These are phyloP conservation scores for Triglochin maritima DNA, from an alignment of 106 monocot species.

Conservation along the genomic window DNA sequence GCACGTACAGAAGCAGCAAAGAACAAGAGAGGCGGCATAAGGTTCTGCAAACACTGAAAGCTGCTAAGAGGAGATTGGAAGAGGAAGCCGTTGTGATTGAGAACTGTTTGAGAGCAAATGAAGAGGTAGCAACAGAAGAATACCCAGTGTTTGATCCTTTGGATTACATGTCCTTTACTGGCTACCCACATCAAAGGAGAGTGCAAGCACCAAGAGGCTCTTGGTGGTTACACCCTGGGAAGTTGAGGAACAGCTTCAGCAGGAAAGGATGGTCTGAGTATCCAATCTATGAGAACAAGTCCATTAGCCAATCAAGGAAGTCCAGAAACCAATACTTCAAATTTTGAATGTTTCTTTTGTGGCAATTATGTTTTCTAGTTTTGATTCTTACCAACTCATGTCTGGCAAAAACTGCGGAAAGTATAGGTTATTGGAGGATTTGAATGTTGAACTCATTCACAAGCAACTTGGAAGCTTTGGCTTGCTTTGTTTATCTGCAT, in stretches of 20 bases:
- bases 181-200: conserved; percentile 37
- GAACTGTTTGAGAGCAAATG: conserved; percentile 23
- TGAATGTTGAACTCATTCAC: too few species aligned
- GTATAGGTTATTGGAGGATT: too few species aligned
- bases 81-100: conserved; percentile 65
- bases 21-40: neutral
- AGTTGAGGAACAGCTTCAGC: neutral
- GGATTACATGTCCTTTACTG: conserved; percentile 15
- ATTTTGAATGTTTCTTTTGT: too few species aligned
- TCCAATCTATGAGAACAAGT: conserved; percentile 35
- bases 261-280: conserved; percentile 29
- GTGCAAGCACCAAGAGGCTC: neutral
- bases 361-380: too few species aligned
- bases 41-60: conserved; percentile 21
- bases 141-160: conserved; percentile 60
- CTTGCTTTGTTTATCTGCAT: too few species aligned
- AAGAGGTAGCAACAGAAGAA: neutral
- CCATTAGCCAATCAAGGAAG: neutral
- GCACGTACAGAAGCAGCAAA: neutral
- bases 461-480: too few species aligned
- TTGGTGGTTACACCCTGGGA: neutral
- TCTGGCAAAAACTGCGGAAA: too few species aligned
- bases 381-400: too few species aligned
- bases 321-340: neutral
- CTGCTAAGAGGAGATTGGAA: conserved; percentile 35